Evolutionary conservation across 805 yeast genomes (phyloP).

Genomic region (Candida alai): DNA sequence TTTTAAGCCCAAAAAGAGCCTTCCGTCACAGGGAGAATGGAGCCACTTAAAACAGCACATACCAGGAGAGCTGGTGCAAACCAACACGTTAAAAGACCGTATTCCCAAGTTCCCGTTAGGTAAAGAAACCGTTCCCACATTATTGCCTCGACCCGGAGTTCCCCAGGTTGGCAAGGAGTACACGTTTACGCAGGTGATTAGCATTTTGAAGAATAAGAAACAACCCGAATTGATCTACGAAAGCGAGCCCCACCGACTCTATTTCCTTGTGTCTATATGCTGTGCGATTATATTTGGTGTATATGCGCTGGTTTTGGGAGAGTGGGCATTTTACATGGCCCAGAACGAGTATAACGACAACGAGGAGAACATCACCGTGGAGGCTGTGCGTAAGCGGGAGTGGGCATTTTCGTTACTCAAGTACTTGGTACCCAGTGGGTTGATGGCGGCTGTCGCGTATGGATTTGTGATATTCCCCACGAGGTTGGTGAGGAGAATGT

Average conservation of each 20-base stretch:
- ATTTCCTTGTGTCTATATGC: conserved; percentile 65
- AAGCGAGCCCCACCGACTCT: conserved; percentile 77
- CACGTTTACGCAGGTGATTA: conserved; percentile 59
- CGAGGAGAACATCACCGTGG: conserved; percentile 37
- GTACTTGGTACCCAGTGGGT: conserved; percentile 25
- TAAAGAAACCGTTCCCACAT: conserved; percentile 60
- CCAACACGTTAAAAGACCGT: conserved; percentile 50
- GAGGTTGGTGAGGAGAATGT: conserved; percentile 68
- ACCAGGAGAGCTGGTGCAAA: conserved; percentile 49
- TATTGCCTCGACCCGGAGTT: conserved; percentile 72
- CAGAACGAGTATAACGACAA: conserved; percentile 51
- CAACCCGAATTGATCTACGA: conserved; percentile 77
- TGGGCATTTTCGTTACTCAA: conserved; percentile 28
- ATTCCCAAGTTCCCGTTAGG: conserved; percentile 65
- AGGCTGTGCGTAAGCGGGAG: conserved; percentile 39
- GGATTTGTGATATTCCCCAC: conserved; percentile 51
- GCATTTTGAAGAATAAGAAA: conserved; percentile 47
- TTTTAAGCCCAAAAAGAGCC: conserved; percentile 25
- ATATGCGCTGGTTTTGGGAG: conserved; percentile 62
- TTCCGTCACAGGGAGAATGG: conserved; percentile 40
- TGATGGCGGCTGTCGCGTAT: conserved; percentile 28
- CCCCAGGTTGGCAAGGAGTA: conserved; percentile 62
- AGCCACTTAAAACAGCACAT: conserved; percentile 43
- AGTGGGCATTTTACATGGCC: conserved; percentile 52
- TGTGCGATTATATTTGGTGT: conserved; percentile 64